Evolutionary conservation across 2,329 filamentous ascomycete species (phyloP).

Genomic region (Paecilomyces niveus): DNA sequence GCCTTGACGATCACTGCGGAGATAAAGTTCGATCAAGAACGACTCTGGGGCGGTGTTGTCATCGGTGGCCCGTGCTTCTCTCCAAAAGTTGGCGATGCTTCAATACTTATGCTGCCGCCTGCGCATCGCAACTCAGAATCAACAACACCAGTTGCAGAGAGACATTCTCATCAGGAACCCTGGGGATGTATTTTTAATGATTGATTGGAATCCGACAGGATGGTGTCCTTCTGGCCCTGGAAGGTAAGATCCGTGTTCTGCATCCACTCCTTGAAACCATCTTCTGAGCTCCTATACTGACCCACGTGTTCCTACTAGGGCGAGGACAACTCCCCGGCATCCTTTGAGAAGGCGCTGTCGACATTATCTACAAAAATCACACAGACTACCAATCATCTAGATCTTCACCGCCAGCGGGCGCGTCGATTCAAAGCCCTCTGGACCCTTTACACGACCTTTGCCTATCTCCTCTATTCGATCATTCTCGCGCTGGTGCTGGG

Average conservation of each 20-base stretch:
- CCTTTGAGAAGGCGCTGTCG: slow-evolving; percentile 87
- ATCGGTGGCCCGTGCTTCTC: background rate
- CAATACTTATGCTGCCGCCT: background rate
- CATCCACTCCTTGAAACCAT: background rate
- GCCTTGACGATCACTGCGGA: no score
- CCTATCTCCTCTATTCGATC: slow-evolving; percentile 79
- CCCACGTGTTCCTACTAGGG: slow-evolving; percentile 44
- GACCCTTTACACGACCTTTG: slow-evolving; percentile 85
- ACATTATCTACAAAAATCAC: slow-evolving; percentile 76
- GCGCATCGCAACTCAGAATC: background rate
- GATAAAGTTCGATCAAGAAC: background rate
- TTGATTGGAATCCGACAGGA: slow-evolving; percentile 25
- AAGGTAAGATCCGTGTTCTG: slow-evolving; percentile 46
- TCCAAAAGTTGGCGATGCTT: background rate
- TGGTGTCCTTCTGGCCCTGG: slow-evolving; percentile 86
- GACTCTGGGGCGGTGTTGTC: background rate
- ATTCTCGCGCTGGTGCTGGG: slow-evolving; percentile 80
- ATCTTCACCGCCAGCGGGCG: slow-evolving; percentile 62
- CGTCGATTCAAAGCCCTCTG: slow-evolving; percentile 76
- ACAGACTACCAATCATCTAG: slow-evolving; percentile 64
- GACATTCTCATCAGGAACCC: background rate
- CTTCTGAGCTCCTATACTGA: background rate
- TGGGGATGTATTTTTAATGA: background rate
- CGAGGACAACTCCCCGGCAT: slow-evolving; percentile 74
- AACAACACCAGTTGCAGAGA: background rate